Conservation (phyloP, 192 early-diverging fungal genomes). For the Coemansia sp. region DNA sequence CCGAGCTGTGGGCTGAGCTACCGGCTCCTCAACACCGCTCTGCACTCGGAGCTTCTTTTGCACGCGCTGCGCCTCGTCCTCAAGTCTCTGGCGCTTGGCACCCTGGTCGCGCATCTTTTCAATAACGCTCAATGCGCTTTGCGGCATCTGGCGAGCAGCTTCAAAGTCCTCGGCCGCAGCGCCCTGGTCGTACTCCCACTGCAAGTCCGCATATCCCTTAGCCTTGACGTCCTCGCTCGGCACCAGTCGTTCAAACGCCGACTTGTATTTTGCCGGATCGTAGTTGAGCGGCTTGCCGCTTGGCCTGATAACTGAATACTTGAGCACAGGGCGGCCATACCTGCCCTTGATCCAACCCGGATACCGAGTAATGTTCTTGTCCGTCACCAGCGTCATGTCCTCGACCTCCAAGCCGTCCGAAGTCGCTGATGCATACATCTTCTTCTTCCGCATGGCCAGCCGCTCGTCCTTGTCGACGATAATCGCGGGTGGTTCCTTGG, state of each 20-base stretch:
- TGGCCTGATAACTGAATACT: slow-evolving; percentile 62
- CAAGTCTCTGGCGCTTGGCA: slow-evolving; percentile 8
- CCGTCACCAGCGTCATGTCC: slow-evolving; percentile 73
- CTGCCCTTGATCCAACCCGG: slow-evolving; percentile 70
- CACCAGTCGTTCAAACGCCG: slow-evolving; percentile 61
- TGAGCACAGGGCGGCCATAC: slow-evolving; percentile 74
- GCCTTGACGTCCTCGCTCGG: neutral
- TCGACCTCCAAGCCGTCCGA: slow-evolving; percentile 56
- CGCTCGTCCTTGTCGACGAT: slow-evolving; percentile 34
- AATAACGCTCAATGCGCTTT: slow-evolving; percentile 3
- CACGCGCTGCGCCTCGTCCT: slow-evolving; percentile 12
- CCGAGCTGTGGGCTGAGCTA: neutral
- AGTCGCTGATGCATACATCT: slow-evolving; percentile 32
- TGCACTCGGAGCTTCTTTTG: slow-evolving; percentile 6
- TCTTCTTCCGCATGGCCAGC: slow-evolving; percentile 23
- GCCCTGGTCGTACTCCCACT: slow-evolving; percentile 48
- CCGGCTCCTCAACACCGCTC: neutral
- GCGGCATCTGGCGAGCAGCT: slow-evolving; percentile 21
- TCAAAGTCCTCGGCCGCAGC: slow-evolving; percentile 22
- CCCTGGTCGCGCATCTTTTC: slow-evolving; percentile 1
- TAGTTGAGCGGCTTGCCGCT: slow-evolving; percentile 65
- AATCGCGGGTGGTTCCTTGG: neutral
- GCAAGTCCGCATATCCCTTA: slow-evolving; percentile 25
- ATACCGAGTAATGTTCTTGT: slow-evolving; percentile 66
- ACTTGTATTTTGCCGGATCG: slow-evolving; percentile 71